phyloP scores from a whole-genome alignment of 1,139 yeast genomes.

The Hansenula anomala region DNA sequence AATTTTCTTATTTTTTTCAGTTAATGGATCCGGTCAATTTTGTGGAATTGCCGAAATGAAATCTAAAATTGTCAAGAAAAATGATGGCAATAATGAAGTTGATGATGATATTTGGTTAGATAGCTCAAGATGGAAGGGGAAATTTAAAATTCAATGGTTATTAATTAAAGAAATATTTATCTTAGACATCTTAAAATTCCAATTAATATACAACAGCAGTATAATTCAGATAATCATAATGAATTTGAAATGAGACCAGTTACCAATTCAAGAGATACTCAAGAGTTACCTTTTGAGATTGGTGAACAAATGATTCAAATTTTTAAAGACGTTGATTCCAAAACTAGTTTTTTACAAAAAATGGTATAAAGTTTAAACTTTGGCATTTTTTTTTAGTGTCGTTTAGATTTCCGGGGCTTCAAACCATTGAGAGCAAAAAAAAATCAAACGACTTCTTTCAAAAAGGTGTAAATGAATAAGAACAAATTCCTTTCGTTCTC shows the following conservation, averaged over 20 bases:
- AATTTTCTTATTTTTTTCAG: constrained; percentile 50
- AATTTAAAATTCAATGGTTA: constrained; percentile 51
- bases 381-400: background rate
- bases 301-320: constrained; percentile 47
- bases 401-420: background rate
- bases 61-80: constrained; percentile 23
- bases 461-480: too few species aligned
- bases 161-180: constrained; percentile 42
- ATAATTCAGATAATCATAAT: too few species aligned
- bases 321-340: constrained; percentile 23
- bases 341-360: constrained; percentile 15
- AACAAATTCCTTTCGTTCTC: too few species aligned
- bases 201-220: too few species aligned
- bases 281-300: constrained; percentile 37
- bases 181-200: constrained; percentile 38
- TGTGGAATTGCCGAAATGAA: constrained; percentile 62
- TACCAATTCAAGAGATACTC: constrained; percentile 58
- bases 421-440: too few species aligned
- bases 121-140: constrained; percentile 42
- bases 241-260: constrained; percentile 42
- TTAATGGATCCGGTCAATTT: constrained; percentile 54
- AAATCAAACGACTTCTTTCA: too few species aligned
- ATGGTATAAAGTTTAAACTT: too few species aligned
- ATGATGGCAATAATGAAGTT: constrained; percentile 26
- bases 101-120: constrained; percentile 56